Conservation (phyloP, 2,329 filamentous ascomycete species). For the Ophiostoma sp. region DNA sequence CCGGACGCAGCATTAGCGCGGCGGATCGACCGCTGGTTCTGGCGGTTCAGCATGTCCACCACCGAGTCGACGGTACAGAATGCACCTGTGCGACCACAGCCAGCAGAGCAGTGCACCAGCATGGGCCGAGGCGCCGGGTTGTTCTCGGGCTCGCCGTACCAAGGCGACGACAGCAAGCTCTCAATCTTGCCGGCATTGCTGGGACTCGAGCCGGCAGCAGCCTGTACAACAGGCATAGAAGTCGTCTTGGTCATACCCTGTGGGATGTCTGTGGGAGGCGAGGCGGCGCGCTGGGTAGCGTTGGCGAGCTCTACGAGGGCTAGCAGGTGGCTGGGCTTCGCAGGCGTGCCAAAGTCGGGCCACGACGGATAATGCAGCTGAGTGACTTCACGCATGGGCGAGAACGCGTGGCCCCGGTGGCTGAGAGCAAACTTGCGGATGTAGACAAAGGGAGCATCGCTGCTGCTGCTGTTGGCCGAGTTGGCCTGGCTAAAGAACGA, state of each 20-base stretch:
- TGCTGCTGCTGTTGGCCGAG: conserved; percentile 32
- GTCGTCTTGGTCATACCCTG: not conserved
- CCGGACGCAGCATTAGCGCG: not conserved
- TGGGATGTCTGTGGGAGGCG: not conserved
- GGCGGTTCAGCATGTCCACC: conserved; percentile 94
- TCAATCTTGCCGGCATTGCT: conserved; percentile 23
- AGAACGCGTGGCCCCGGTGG: conserved; percentile 75
- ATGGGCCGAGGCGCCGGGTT: conserved; percentile 63
- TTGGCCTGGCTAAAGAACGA: not conserved
- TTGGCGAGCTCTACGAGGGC: conserved; percentile 88
- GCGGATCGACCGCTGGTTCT: conserved; percentile 43
- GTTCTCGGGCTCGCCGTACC: conserved; percentile 62
- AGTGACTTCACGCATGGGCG: conserved; percentile 85
- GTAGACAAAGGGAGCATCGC: conserved; percentile 72
- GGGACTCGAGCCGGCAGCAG: not conserved
- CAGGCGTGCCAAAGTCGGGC: conserved; percentile 94
- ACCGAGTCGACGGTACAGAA: conserved; percentile 97
- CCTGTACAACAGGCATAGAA: not conserved
- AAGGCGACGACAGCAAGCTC: conserved; percentile 44
- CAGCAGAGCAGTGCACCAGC: conserved; percentile 92
- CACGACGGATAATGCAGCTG: conserved; percentile 94
- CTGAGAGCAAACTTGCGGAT: conserved; percentile 85
- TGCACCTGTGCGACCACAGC: conserved; percentile 91
- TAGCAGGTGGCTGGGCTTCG: conserved; percentile 82
- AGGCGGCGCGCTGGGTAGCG: conserved; percentile 62